These are phyloP conservation scores for Vinca minor DNA, from an alignment of 257 asterid genomes.

Conservation along the genomic window DNA sequence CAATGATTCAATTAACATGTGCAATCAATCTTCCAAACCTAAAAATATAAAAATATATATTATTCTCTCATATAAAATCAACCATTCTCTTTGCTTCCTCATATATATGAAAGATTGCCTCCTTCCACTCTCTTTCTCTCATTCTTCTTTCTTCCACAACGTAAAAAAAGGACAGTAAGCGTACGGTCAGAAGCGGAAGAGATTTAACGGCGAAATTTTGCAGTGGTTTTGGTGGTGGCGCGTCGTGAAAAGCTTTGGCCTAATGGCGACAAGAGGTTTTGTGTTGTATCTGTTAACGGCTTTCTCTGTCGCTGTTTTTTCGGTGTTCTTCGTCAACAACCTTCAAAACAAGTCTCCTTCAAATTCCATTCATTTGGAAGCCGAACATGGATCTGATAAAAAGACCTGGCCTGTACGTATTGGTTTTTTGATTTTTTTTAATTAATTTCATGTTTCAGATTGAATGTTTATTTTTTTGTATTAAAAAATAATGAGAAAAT, in stretches of 20 bases:
- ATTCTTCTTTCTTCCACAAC: neutral
- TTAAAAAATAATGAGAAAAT: too few species aligned
- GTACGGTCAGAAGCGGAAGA: neutral
- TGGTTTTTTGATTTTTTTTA: too few species aligned
- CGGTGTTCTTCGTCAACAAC: constrained; percentile 17
- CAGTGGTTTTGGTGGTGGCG: neutral
- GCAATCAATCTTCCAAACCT: too few species aligned
- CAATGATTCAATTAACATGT: too few species aligned
- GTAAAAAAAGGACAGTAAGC: neutral
- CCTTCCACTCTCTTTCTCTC: neutral
- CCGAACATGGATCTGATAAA: constrained; percentile 41
- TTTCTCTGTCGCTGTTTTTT: constrained; percentile 21
- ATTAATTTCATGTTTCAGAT: too few species aligned
- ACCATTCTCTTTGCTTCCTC: neutral
- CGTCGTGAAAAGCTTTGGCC: neutral
- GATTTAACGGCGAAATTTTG: neutral
- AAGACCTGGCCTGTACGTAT: constrained; percentile 81
- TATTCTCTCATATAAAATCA: too few species aligned
- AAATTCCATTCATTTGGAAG: constrained; percentile 11
- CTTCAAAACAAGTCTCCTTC: constrained; percentile 9
- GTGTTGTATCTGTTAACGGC: constrained; percentile 21
- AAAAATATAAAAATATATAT: too few species aligned
- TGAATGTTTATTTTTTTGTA: neutral
- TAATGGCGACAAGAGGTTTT: constrained; percentile 17
- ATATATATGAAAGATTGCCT: neutral